Percentiles rank a stretch among this genome's conserved stretches.
Evolutionary conservation across 2,329 filamentous ascomycete species (phyloP).

Genomic region (Pestalotiopsis sp.): DNA sequence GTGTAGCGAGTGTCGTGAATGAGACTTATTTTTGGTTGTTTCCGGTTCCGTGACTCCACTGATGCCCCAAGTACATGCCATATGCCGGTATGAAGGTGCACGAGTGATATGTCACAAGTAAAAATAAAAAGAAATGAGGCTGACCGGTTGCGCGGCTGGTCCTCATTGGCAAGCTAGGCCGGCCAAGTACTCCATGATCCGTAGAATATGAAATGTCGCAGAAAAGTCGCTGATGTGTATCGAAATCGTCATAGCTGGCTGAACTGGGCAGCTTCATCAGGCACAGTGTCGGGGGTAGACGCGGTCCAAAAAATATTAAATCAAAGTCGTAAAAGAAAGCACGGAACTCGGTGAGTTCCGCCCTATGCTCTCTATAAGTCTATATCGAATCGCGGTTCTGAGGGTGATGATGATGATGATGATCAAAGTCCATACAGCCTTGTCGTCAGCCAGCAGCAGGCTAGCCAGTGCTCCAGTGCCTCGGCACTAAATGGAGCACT

Average conservation of each 20-base stretch:
- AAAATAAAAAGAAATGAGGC: background rate
- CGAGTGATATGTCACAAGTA: background rate
- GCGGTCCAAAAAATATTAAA: constrained; percentile 29
- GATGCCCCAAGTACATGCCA: background rate
- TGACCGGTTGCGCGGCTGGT: background rate
- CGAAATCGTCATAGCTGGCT: constrained; percentile 14
- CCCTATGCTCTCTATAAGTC: constrained; percentile 30
- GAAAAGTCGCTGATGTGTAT: constrained; percentile 7
- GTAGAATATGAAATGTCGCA: constrained; percentile 5
- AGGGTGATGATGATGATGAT: constrained; percentile 6
- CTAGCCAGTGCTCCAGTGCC: background rate
- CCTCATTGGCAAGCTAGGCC: background rate
- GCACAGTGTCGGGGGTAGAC: constrained; percentile 13
- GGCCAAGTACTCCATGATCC: constrained; percentile 2
- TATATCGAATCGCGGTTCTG: constrained; percentile 30
- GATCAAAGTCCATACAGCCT: background rate
- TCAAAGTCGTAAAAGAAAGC: constrained; percentile 11
- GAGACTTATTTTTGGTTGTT: constrained; percentile 10
- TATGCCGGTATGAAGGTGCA: background rate
- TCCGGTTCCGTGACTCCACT: constrained; percentile 6
- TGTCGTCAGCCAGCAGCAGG: background rate
- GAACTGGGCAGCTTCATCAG: constrained; percentile 10
- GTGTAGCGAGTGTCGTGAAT: constrained; percentile 12
- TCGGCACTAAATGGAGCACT: constrained; percentile 28
- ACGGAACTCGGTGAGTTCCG: constrained; percentile 10